Conservation (phyloP, 805 yeast species). For the Kodamaea kaohsiungensis region DNA sequence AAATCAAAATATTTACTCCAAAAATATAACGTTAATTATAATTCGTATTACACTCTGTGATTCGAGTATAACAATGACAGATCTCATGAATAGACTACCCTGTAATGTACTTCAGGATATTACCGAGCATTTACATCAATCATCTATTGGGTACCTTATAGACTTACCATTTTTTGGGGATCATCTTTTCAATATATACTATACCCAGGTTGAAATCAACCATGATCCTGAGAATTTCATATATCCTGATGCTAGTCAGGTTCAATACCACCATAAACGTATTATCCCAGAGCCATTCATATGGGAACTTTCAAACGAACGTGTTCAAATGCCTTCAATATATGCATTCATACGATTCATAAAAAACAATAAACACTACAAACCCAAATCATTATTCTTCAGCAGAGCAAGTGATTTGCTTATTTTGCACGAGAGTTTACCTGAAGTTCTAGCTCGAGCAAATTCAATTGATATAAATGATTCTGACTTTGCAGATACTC, state of each 20-base stretch:
- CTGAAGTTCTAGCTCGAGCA: background rate
- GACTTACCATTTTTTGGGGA: background rate
- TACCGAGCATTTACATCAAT: background rate
- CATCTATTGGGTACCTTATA: background rate
- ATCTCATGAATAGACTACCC: background rate
- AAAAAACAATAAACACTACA: background rate
- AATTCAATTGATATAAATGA: background rate
- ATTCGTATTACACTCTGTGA: background rate
- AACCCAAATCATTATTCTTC: background rate
- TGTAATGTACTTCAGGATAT: background rate
- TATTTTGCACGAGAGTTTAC: background rate
- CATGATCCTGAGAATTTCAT: background rate
- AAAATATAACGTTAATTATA: too few species aligned
- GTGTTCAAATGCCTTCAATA: background rate
- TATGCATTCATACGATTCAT: background rate
- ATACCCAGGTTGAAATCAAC: background rate
- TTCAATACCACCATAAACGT: background rate
- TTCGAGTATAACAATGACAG: background rate
- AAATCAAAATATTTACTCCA: too few species aligned
- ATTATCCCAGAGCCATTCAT: background rate
- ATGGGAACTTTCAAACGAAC: background rate
- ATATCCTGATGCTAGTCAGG: background rate
- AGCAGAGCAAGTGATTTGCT: background rate
- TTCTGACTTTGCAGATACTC: background rate
- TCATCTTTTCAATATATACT: background rate